Evolutionary conservation across 2,329 filamentous ascomycete genomes (phyloP).

Genomic region (Fusarium foetens): DNA sequence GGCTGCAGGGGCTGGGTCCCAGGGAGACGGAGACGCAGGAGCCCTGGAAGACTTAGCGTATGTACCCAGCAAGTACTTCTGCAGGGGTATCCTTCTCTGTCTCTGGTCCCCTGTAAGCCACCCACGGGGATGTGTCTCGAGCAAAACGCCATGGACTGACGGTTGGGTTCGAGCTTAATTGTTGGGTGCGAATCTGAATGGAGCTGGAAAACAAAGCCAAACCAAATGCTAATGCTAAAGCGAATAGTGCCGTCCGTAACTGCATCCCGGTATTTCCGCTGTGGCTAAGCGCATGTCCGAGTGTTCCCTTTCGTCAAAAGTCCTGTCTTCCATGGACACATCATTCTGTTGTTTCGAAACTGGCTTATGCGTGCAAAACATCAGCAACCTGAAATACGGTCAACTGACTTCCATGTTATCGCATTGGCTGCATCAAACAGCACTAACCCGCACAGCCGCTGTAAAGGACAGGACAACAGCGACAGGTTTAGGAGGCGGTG

Average conservation of each 20-base stretch:
- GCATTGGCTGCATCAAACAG: constrained; percentile 30
- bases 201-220: constrained; percentile 5
- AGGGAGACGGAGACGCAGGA: constrained; percentile 32
- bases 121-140: constrained; percentile 42
- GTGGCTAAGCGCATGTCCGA: constrained; percentile 38
- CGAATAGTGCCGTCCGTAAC: constrained; percentile 22
- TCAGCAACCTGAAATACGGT: constrained; percentile 30
- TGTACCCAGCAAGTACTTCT: constrained; percentile 41
- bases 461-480: constrained; percentile 21
- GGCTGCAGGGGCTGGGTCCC: constrained; percentile 30
- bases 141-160: constrained; percentile 44
- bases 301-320: constrained; percentile 14
- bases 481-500: constrained; percentile 41
- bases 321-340: constrained; percentile 18
- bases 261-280: constrained; percentile 43
- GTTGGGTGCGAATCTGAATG: constrained; percentile 38
- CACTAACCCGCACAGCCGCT: constrained; percentile 22
- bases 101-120: neutral
- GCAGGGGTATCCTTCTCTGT: constrained; percentile 29
- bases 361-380: constrained; percentile 26
- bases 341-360: constrained; percentile 21
- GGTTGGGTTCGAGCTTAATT: constrained; percentile 46
- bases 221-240: constrained; percentile 21
- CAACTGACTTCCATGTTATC: constrained; percentile 27
- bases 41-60: constrained; percentile 14